Evolutionary conservation across 148 eudicot species (phyloP).

Genomic region (Cornus suecica): DNA sequence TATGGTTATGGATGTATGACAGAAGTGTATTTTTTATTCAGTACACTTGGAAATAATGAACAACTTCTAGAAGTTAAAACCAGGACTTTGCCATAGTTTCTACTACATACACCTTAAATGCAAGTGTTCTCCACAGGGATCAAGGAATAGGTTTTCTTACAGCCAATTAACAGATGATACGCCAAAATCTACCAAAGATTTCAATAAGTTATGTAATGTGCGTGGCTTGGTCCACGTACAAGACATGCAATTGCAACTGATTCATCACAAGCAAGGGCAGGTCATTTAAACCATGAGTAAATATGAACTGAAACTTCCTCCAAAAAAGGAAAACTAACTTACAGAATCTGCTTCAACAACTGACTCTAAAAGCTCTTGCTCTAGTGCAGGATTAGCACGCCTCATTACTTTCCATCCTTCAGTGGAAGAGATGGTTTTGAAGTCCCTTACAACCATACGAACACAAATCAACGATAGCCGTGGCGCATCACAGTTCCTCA

Average conservation of each 20-base stretch:
- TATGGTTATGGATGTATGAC: background rate
- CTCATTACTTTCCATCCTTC: slow-evolving; percentile 90
- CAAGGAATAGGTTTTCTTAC: background rate
- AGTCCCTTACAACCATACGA: slow-evolving; percentile 56
- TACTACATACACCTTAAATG: background rate
- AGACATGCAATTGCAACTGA: background rate
- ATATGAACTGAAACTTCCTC: background rate
- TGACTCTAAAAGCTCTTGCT: slow-evolving; percentile 73
- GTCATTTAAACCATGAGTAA: background rate
- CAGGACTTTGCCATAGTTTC: background rate
- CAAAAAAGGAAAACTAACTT: slow-evolving; percentile 25
- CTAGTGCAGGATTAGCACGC: slow-evolving; percentile 59
- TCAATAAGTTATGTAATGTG: too few species aligned
- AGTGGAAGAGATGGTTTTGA: slow-evolving; percentile 52
- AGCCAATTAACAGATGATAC: background rate
- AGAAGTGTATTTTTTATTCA: background rate
- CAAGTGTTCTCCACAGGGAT: background rate
- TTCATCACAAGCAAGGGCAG: background rate
- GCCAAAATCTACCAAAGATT: background rate
- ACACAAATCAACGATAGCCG: slow-evolving; percentile 52
- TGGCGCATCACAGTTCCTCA: slow-evolving; percentile 67
- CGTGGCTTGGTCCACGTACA: background rate
- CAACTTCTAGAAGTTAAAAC: background rate
- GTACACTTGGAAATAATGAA: background rate
- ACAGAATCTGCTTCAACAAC: slow-evolving; percentile 82